phyloP scores from a whole-genome alignment of 768 basidiomycete genomes.

The Peribolospora kevripleyi region DNA sequence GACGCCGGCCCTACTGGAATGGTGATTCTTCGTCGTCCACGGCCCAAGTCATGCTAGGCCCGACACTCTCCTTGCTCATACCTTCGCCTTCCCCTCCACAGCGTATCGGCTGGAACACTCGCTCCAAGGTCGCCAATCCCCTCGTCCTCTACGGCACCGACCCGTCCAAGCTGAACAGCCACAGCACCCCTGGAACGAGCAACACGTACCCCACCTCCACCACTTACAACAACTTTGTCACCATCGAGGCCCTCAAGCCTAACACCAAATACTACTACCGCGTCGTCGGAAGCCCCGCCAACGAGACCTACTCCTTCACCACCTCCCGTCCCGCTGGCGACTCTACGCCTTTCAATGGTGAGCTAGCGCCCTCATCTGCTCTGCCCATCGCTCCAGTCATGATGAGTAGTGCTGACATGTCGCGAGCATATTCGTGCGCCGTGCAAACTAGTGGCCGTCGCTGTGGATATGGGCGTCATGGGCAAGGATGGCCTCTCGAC shows the following conservation, averaged over 20 bases:
- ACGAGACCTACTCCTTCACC: conserved; percentile 5
- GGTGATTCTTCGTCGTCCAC: too few relatives aligned
- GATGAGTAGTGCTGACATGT: too few relatives aligned
- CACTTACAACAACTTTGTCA: not conserved
- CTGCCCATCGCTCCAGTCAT: not conserved
- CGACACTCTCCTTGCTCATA: not conserved
- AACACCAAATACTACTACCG: conserved; percentile 7
- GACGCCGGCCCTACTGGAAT: too few relatives aligned
- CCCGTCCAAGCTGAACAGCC: not conserved
- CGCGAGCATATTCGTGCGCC: not conserved
- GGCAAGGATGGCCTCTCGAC: conserved; percentile 8
- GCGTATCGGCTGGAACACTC: not conserved
- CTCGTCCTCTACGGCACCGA: not conserved
- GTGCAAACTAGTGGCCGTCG: not conserved
- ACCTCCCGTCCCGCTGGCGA: conserved; percentile 6
- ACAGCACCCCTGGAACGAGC: too few relatives aligned
- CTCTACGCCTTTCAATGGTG: not conserved
- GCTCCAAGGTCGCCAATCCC: not conserved
- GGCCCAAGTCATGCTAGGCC: too few relatives aligned
- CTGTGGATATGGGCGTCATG: conserved; percentile 1
- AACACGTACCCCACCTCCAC: not conserved
- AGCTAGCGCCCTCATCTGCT: not conserved
- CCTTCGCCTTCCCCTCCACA: not conserved
- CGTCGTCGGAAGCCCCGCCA: not conserved
- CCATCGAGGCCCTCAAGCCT: conserved; percentile 1